phyloP scores from a whole-genome alignment of 495 filamentous ascomycete genomes.

The Aspergillus cavernicola region DNA sequence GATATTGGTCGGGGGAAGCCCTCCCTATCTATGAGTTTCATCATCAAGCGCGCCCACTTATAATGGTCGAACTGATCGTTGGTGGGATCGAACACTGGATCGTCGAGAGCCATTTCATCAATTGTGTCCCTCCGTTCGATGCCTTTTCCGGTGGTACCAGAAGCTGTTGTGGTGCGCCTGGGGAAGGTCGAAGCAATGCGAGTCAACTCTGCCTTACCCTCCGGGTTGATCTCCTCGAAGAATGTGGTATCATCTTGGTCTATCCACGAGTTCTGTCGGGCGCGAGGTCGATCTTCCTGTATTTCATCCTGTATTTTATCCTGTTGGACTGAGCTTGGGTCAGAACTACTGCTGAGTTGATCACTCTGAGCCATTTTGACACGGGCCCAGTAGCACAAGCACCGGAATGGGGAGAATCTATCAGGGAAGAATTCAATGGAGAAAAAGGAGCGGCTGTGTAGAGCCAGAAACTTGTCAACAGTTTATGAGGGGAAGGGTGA shows the following conservation, averaged over 20 bases:
- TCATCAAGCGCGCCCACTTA: constrained; percentile 52
- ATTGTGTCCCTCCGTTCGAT: constrained; percentile 43
- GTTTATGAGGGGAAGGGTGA: background rate
- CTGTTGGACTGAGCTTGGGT: constrained; percentile 17
- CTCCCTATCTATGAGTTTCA: constrained; percentile 40
- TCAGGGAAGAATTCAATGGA: too few species aligned
- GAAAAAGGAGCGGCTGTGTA: too few species aligned
- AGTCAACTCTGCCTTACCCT: constrained; percentile 33
- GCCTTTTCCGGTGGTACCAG: constrained; percentile 18
- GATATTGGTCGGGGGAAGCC: constrained; percentile 35
- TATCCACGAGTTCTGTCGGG: constrained; percentile 17
- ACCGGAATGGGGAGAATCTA: too few species aligned
- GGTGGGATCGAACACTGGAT: constrained; percentile 54
- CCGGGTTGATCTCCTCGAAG: constrained; percentile 36
- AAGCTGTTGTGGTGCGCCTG: constrained; percentile 25
- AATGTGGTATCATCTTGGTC: constrained; percentile 20
- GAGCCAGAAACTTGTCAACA: background rate
- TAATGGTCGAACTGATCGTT: constrained; percentile 55
- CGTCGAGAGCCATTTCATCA: constrained; percentile 39
- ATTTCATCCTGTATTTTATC: constrained; percentile 15
- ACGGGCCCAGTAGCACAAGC: too few species aligned
- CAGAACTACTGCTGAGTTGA: constrained; percentile 2
- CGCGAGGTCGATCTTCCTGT: constrained; percentile 11
- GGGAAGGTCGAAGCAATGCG: constrained; percentile 39
- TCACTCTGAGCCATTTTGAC: constrained; percentile 19